phyloP scores from a whole-genome alignment of 73 alveolate species.

The Stentor roeselii region DNA sequence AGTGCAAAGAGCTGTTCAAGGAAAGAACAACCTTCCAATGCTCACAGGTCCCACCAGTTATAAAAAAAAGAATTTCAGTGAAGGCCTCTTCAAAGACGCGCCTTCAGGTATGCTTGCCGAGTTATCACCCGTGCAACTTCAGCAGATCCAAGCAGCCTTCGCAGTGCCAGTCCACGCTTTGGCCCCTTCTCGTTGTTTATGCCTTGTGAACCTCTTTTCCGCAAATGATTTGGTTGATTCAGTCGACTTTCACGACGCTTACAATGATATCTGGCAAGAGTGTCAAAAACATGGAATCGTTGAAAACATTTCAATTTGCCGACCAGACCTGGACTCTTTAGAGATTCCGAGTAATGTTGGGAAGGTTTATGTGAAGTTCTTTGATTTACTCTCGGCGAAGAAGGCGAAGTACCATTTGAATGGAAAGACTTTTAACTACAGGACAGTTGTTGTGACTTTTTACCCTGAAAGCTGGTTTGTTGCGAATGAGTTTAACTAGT shows the following conservation, averaged over 20 bases:
- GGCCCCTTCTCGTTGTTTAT: slow-evolving; percentile 15
- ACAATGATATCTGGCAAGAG: slow-evolving; percentile 74
- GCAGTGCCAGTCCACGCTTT: slow-evolving; percentile 24
- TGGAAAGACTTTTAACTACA: slow-evolving; percentile 75
- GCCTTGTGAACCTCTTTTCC: slow-evolving; percentile 25
- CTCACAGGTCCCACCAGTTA: background rate
- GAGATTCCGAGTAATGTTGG: slow-evolving; percentile 71
- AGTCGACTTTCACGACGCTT: slow-evolving; percentile 60
- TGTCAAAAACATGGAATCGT: slow-evolving; percentile 77
- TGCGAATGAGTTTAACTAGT: slow-evolving; percentile 63
- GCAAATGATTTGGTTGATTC: slow-evolving; percentile 80
- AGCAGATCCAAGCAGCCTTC: slow-evolving; percentile 8
- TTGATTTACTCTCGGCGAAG: slow-evolving; percentile 75
- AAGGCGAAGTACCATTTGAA: slow-evolving; percentile 76
- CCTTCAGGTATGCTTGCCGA: slow-evolving; percentile 23
- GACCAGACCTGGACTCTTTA: slow-evolving; percentile 63
- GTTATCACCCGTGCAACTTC: slow-evolving; percentile 2
- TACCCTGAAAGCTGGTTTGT: slow-evolving; percentile 87
- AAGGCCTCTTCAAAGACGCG: slow-evolving; percentile 1
- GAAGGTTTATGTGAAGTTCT: slow-evolving; percentile 81
- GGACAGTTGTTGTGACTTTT: slow-evolving; percentile 80
- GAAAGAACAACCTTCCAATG: slow-evolving; percentile 25
- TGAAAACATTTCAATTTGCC: slow-evolving; percentile 70
- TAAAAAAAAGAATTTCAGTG: slow-evolving; percentile 10
- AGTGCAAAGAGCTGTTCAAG: slow-evolving; percentile 67